Conservation (phyloP, 768 basidiomycete species). For the Rubroboletus pulcherrimus region DNA sequence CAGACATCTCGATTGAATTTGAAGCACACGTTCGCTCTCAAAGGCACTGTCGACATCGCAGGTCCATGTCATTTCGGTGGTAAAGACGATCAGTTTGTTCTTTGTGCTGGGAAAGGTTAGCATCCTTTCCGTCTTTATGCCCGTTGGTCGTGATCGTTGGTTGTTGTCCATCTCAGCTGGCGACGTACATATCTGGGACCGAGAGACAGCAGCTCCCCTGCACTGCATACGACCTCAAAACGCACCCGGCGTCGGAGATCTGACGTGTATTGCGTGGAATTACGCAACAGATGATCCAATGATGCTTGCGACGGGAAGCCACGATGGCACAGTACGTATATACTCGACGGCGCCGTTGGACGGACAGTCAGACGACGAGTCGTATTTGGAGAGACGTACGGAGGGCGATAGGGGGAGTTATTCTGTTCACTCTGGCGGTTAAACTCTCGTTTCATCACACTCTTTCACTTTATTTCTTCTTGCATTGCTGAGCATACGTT, state of each 20-base stretch:
- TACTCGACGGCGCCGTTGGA: constrained; percentile 52
- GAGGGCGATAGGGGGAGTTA: constrained; percentile 24
- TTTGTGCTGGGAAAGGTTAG: constrained; percentile 73
- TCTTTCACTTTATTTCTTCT: not conserved
- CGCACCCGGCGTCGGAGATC: constrained; percentile 50
- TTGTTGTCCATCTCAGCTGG: constrained; percentile 48
- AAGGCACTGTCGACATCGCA: constrained; percentile 64
- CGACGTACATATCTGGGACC: constrained; percentile 84
- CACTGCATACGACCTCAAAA: constrained; percentile 63
- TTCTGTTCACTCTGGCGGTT: constrained; percentile 29
- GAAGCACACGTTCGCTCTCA: constrained; percentile 75
- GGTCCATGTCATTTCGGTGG: constrained; percentile 84
- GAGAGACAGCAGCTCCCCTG: constrained; percentile 68
- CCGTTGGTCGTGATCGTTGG: not conserved
- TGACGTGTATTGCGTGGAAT: constrained; percentile 84
- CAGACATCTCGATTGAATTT: constrained; percentile 32
- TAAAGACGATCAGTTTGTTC: constrained; percentile 70
- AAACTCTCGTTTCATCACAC: constrained; percentile 3
- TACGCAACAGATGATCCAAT: constrained; percentile 47
- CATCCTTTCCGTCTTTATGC: not conserved
- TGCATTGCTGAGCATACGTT: not conserved
- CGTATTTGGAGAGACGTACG: constrained; percentile 22
- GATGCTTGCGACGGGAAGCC: constrained; percentile 69
- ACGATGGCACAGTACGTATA: constrained; percentile 71
- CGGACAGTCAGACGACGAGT: constrained; percentile 20